Conservation (phyloP, 768 basidiomycete genomes). For the Boletales sp. region DNA sequence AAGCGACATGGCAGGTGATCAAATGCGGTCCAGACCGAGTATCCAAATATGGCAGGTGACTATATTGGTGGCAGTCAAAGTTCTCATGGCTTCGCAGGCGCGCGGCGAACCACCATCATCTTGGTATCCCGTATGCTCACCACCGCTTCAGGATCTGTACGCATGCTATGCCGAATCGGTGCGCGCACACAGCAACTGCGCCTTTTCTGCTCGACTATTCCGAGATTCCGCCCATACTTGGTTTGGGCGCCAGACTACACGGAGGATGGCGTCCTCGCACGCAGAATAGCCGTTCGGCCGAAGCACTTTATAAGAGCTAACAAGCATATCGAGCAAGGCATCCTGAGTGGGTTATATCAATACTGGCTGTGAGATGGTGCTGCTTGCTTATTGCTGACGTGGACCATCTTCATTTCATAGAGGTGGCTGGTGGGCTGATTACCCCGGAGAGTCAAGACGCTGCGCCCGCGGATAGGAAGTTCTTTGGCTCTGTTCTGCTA, state of each 20-base stretch:
- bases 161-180: neutral
- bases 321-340: slow-evolving; percentile 37
- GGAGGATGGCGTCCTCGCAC: slow-evolving; percentile 52
- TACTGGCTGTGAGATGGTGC: slow-evolving; percentile 4
- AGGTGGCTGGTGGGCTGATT: slow-evolving; percentile 54
- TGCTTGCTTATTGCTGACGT: slow-evolving; percentile 4
- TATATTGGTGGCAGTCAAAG: slow-evolving; percentile 1
- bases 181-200: slow-evolving; percentile 4
- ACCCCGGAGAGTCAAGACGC: slow-evolving; percentile 54
- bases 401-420: slow-evolving; percentile 18
- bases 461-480: slow-evolving; percentile 46
- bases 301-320: slow-evolving; percentile 49
- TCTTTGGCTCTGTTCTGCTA: slow-evolving; percentile 59
- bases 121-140: neutral
- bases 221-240: slow-evolving; percentile 26
- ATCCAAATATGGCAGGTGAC: slow-evolving; percentile 9
- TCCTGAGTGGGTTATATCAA: slow-evolving; percentile 43
- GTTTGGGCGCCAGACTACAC: slow-evolving; percentile 68
- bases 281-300: slow-evolving; percentile 53
- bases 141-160: neutral
- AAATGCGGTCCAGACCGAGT: neutral
- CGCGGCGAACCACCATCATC: neutral
- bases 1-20: neutral
- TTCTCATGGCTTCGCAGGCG: slow-evolving; percentile 2
- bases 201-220: slow-evolving; percentile 7